Percentiles rank a stretch among this genome's conserved stretches.
These are phyloP conservation scores for Ceratorhiza oryzae-sativae DNA, from an alignment of 1,284 basidiomycete genomes.

Conservation along the genomic window DNA sequence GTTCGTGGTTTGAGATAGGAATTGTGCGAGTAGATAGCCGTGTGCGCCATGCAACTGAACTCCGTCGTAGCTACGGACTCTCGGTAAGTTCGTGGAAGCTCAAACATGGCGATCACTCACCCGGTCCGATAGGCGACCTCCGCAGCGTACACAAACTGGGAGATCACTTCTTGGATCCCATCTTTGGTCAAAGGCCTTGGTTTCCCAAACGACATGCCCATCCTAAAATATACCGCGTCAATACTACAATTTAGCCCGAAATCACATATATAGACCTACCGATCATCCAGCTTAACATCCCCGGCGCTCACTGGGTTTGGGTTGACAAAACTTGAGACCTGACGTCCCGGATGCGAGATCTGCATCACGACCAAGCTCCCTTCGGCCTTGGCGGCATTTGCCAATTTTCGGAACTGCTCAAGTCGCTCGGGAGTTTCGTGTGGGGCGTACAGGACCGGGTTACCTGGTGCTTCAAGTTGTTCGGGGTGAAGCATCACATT, in stretches of 20 bases:
- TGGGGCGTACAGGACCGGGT: constrained; percentile 39
- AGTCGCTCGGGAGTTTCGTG: constrained; percentile 47
- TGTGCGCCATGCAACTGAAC: constrained; percentile 50
- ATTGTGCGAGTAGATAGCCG: constrained; percentile 48
- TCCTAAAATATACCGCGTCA: not conserved
- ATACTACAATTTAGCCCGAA: not conserved
- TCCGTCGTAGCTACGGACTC: constrained; percentile 46
- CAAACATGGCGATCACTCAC: constrained; percentile 21
- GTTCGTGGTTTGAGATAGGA: constrained; percentile 51
- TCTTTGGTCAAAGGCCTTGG: constrained; percentile 47
- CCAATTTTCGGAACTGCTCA: constrained; percentile 49
- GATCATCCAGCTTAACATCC: constrained; percentile 44
- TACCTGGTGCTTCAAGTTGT: constrained; percentile 41
- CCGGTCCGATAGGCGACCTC: constrained; percentile 51
- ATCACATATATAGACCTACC: not conserved
- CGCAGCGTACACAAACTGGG: constrained; percentile 52
- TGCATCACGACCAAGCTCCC: constrained; percentile 55
- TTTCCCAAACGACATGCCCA: constrained; percentile 49
- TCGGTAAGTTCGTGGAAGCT: not conserved
- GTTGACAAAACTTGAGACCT: constrained; percentile 45
- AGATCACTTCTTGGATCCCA: constrained; percentile 51
- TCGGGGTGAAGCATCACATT: constrained; percentile 26
- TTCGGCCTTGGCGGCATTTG: constrained; percentile 52
- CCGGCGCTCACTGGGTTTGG: constrained; percentile 49
- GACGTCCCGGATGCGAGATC: constrained; percentile 53